Base-by-base conservation (phyloP, 257 asterid genomes). In the Ajuga chamaepitys region DNA sequence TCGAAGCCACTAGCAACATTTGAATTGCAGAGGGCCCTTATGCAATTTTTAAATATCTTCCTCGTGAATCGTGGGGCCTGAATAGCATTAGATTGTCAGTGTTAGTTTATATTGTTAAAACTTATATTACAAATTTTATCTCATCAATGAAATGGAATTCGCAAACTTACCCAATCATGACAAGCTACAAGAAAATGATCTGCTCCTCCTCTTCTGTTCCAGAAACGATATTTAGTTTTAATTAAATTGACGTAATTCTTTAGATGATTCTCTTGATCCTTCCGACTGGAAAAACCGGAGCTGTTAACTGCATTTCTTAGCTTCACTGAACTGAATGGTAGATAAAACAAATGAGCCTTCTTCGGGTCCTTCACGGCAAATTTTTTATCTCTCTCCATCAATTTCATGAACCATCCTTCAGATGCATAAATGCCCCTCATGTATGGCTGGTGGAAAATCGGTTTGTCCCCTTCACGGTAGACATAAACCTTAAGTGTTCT, bases 331-430 rank as follows among this genome's bases (percentile, higher is more conserved):
- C 92, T 82, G 67, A 85, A 80, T 42, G 92, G 82, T 20, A 85
- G 35, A 57, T 80, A 85, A 68, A 85, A 82, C 77, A 85, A 62
- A 59, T 85, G 88, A 24, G 88, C 92, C 58, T 60, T 85, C 56
- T 58, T 77, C 61, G 88, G 81, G 40, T 82, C 84, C 51, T 67
- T 75, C 46, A 70, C 81, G 34, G 73, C 79, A 67, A 74, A 85
- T 16, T 80, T 79, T 50, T 41, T 85, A 68, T 85, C 81, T 68
- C 67, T 64, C 71, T 80, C 82, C 75, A 85, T 72, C 68, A 72
- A 74, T 68, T 85, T 82, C 92, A 85, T 70, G 75, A 85, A 85
- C 88, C 92, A 85, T 70, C 92, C 92, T 75, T 85, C 92, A 58
- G 92, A 80, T 53, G 92, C 86, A 44, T 85, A 85, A 28, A 85